Conservation (phyloP, 2,329 filamentous ascomycete genomes). For the Trematosphaeria pertusa region DNA sequence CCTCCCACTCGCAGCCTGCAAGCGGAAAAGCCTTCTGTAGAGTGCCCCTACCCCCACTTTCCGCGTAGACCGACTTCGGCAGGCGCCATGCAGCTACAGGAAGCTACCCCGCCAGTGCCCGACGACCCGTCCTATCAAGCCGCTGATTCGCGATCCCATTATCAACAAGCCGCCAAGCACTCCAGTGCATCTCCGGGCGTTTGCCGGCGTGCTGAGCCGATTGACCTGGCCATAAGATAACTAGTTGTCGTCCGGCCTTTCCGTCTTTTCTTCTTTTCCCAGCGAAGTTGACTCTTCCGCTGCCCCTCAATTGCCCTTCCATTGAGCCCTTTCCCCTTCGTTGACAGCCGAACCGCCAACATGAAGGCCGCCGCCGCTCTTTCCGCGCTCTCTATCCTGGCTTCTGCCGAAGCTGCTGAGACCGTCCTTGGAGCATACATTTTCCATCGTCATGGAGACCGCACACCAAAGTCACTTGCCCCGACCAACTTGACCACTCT, state of each 20-base stretch:
- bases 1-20: no score
- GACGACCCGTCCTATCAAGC: slow-evolving; percentile 14
- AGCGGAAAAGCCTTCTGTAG: slow-evolving; percentile 26
- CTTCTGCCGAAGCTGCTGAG: slow-evolving; percentile 57
- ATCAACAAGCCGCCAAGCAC: no score
- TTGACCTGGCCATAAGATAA: neutral
- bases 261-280: neutral
- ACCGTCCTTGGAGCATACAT: slow-evolving; percentile 83
- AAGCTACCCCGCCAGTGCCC: slow-evolving; percentile 16
- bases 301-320: neutral
- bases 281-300: neutral
- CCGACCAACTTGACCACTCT: slow-evolving; percentile 78
- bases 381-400: slow-evolving; percentile 34
- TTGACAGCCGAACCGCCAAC: slow-evolving; percentile 9
- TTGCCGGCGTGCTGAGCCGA: neutral
- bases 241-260: neutral
- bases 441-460: slow-evolving; percentile 89
- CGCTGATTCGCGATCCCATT: no score
- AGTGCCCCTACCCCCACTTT: slow-evolving; percentile 35
- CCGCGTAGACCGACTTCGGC: slow-evolving; percentile 27
- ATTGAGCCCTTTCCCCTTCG: neutral
- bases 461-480: slow-evolving; percentile 76
- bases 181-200: neutral
- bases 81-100: slow-evolving; percentile 19
- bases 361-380: slow-evolving; percentile 36